Evolutionary conservation across 352 stramenopile species (phyloP), one percentile per base, ranked within the genome.

Genomic region (Globisporangium iwayamae): DNA sequence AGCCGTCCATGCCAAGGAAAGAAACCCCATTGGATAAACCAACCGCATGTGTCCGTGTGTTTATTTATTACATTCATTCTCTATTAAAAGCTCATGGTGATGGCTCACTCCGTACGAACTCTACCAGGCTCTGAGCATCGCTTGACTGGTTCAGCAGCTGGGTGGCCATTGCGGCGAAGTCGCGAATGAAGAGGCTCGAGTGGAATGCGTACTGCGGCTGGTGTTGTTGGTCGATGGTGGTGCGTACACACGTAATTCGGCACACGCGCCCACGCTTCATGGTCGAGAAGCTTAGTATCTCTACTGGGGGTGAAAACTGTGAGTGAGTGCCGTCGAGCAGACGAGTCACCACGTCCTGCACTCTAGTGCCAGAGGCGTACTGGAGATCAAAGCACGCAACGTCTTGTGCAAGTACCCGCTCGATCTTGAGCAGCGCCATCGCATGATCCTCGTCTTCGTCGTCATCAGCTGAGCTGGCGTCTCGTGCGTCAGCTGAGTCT

Each of bases 241-340:
- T 51, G 20, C 73, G 67, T 0, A 76, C 4, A 13, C 69, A 83
- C 11, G 78, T 70, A 36, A 90, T 60, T 10, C 82, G 75, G 16
- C 62, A 74, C 14, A 75, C 71, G 1, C 60, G 20, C 1, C 70
- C 70, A n/a, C 67, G 16, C 14, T 16, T 56, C 20, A 75, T 67
- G 14, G 73, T 83, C 9, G 81, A 90, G 54, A 91, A 90, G 57
- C 70, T 73, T 45, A 91, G 53, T 2, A 83, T 41, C 57, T 90
- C 71, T n/a, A 59, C 54, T 46, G 30, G 32, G n/a, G 32, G 32
- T 41, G 52, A 32, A 5, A 5, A 70, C 52, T 56, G 11, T 9
- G 36, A 58, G 5, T 30, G 9, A 4, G 47, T 4, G 8, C n/a
- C 51, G 18, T 88, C 81, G 14, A 83, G 60, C 30, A 87, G 38